Evolutionary conservation across 106 monocot species (phyloP).

Genomic region (Acanthochlamys bracteata): DNA sequence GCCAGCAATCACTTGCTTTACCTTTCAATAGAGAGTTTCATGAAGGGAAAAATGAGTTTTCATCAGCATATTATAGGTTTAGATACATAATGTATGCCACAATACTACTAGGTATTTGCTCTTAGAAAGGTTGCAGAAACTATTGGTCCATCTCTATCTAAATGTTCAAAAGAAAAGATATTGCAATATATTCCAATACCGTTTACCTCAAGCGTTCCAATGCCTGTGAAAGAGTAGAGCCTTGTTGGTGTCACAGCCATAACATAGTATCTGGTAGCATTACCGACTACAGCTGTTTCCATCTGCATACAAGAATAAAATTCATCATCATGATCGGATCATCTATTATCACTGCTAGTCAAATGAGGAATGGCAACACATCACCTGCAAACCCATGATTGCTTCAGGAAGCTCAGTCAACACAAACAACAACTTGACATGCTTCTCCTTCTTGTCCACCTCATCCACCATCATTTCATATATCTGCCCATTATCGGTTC

Average conservation of each 20-base stretch:
- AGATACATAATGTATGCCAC: too few species aligned
- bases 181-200: too few species aligned
- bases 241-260: slow-evolving; percentile 97
- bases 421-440: slow-evolving; percentile 74
- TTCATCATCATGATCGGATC: neutral
- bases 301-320: slow-evolving; percentile 36
- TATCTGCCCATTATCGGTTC: slow-evolving; percentile 82
- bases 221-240: slow-evolving; percentile 93
- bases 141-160: too few species aligned
- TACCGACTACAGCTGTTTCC: slow-evolving; percentile 67
- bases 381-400: slow-evolving; percentile 86
- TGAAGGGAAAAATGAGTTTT: too few species aligned
- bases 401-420: slow-evolving; percentile 82
- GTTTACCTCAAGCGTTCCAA: slow-evolving; percentile 84
- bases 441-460: slow-evolving; percentile 93
- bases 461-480: slow-evolving; percentile 86
- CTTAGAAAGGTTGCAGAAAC: too few species aligned
- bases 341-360: neutral
- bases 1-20: too few species aligned
- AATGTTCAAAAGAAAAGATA: too few species aligned
- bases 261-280: slow-evolving; percentile 78
- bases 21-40: too few species aligned
- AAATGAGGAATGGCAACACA: neutral
- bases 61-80: too few species aligned
- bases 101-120: too few species aligned